These are phyloP conservation scores for Fusarium caatingaense DNA, from an alignment of 2,329 filamentous ascomycete species.

Conservation along the genomic window DNA sequence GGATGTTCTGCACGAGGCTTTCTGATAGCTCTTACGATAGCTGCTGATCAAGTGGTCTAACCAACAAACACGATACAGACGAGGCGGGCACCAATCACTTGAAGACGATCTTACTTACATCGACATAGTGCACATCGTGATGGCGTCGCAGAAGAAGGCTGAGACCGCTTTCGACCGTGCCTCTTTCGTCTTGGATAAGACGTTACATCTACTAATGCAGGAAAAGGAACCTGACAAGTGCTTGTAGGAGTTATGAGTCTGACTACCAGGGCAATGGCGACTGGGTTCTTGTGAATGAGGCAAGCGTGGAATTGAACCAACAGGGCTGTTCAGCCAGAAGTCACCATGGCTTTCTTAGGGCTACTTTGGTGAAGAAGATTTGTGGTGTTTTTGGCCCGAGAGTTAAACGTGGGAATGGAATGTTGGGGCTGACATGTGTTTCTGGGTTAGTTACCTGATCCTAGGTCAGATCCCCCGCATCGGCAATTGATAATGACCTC, in stretches of 20 bases:
- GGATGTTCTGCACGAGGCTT: constrained; percentile 2
- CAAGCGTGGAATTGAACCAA: constrained; percentile 1
- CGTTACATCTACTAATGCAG: not conserved
- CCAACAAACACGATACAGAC: constrained; percentile 6
- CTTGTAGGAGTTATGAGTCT: not conserved
- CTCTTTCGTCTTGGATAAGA: not conserved
- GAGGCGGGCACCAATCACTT: constrained; percentile 44
- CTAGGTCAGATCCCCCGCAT: not conserved
- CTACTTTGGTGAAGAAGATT: not conserved
- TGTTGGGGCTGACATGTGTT: constrained; percentile 6
- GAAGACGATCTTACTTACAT: constrained; percentile 18
- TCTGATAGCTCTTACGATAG: constrained; percentile 22
- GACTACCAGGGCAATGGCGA: not conserved
- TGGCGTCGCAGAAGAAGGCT: constrained; percentile 17
- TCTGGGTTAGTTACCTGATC: not conserved
- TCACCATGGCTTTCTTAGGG: not conserved
- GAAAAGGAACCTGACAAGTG: not conserved
- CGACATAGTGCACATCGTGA: constrained; percentile 16
- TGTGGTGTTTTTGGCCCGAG: not conserved
- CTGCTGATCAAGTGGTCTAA: not conserved
- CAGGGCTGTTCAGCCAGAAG: constrained; percentile 2
- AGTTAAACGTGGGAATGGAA: not conserved
- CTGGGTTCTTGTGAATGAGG: constrained; percentile 11
- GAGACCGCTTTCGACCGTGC: constrained; percentile 4
- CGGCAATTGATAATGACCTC: not conserved